Percentiles rank a stretch among this genome's conserved stretches.
Conservation (phyloP, 2,329 filamentous ascomycete species). For the Hawksworthiomyces lignivorus region DNA sequence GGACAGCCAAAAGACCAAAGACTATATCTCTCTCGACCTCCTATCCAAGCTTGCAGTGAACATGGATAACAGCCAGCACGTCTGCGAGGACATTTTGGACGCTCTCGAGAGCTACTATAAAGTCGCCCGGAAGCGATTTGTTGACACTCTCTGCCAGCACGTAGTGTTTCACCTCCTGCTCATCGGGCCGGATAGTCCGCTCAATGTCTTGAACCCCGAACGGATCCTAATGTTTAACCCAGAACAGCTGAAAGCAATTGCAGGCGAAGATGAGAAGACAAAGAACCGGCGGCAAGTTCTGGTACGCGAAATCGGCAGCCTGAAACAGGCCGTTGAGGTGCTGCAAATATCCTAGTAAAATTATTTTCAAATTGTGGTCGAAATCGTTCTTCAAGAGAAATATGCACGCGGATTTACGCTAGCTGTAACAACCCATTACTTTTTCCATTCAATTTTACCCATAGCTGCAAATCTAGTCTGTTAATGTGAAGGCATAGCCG, state of each 20-base stretch:
- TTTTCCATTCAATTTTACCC: too few species aligned
- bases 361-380: too few species aligned
- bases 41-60: constrained; percentile 1
- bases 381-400: too few species aligned
- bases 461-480: too few species aligned
- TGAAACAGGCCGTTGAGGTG: constrained; percentile 28
- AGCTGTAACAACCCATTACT: too few species aligned
- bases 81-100: constrained; percentile 47
- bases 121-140: constrained; percentile 51
- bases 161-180: constrained; percentile 48
- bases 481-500: too few species aligned
- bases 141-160: constrained; percentile 52
- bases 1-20: too few species aligned
- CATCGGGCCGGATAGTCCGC: constrained; percentile 37
- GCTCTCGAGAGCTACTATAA: constrained; percentile 55
- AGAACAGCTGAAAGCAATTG: constrained; percentile 46
- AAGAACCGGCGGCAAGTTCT: constrained; percentile 35
- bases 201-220: constrained; percentile 43
- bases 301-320: constrained; percentile 34
- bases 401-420: too few species aligned
- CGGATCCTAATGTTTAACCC: constrained; percentile 40
- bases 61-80: constrained; percentile 16
- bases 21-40: neutral
- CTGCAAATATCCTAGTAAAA: too few species aligned
- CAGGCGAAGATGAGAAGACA: constrained; percentile 44